phyloP scores from a whole-genome alignment of 805 yeast species.

The Pichia scutulata region DNA sequence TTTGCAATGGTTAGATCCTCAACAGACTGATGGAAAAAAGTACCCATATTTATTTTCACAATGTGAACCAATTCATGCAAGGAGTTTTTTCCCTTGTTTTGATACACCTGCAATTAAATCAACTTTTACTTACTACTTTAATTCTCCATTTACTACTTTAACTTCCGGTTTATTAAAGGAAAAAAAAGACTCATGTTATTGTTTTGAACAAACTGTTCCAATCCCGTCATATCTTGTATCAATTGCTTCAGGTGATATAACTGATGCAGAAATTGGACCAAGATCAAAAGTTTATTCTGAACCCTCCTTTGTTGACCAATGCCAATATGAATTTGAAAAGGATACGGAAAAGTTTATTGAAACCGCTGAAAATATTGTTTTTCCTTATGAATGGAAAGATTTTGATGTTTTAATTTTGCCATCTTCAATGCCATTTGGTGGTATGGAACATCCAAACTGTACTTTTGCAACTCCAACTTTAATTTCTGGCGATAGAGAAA shows the following conservation, averaged over 20 bases:
- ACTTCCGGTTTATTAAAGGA: slow-evolving; percentile 48
- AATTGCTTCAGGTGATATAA: slow-evolving; percentile 76
- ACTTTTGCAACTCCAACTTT: slow-evolving; percentile 89
- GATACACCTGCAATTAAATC: slow-evolving; percentile 86
- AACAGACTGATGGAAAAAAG: slow-evolving; percentile 64
- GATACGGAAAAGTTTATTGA: slow-evolving; percentile 76
- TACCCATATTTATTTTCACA: slow-evolving; percentile 77
- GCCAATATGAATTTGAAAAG: slow-evolving; percentile 71
- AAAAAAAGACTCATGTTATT: slow-evolving; percentile 31
- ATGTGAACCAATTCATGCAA: slow-evolving; percentile 86
- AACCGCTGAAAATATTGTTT: slow-evolving; percentile 70
- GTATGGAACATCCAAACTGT: slow-evolving; percentile 91
- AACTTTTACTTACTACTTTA: slow-evolving; percentile 48
- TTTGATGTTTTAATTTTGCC: slow-evolving; percentile 80
- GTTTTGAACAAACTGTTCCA: slow-evolving; percentile 68
- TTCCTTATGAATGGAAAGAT: slow-evolving; percentile 76
- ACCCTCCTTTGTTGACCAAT: slow-evolving; percentile 56
- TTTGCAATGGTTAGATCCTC: slow-evolving; percentile 72
- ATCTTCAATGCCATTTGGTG: slow-evolving; percentile 76
- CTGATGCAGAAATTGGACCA: slow-evolving; percentile 67
- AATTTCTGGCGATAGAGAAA: slow-evolving; percentile 75
- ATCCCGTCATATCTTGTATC: slow-evolving; percentile 82
- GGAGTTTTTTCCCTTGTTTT: slow-evolving; percentile 81
- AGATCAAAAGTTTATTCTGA: slow-evolving; percentile 79
- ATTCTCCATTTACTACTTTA: slow-evolving; percentile 60